Evolutionary conservation across 495 filamentous ascomycete species (phyloP).

Genomic region (Xylaria curta): DNA sequence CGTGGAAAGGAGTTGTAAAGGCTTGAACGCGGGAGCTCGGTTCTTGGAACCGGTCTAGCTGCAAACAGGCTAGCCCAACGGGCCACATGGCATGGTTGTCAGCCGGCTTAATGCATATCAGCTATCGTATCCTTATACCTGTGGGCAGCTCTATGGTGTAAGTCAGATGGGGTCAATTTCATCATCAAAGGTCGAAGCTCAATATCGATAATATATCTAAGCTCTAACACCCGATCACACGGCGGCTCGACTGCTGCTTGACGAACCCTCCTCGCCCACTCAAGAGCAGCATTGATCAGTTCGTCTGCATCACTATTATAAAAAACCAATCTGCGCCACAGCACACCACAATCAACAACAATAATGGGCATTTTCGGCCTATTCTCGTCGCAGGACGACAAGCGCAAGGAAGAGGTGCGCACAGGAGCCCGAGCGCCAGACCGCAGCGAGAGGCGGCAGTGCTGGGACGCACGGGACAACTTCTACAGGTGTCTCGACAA

Average conservation of each 20-base stretch:
- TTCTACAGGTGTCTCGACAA: slow-evolving; percentile 88
- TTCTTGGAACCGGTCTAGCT: slow-evolving; percentile 8
- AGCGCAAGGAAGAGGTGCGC: slow-evolving; percentile 59
- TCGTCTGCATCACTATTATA: neutral
- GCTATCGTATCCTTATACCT: slow-evolving; percentile 1
- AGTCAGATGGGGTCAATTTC: neutral
- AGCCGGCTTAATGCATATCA: slow-evolving; percentile 1
- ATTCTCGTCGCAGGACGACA: slow-evolving; percentile 51
- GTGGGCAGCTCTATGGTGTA: neutral
- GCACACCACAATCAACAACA: neutral
- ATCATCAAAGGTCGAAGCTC: slow-evolving; percentile 9
- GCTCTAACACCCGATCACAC: neutral
- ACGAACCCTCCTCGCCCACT: neutral
- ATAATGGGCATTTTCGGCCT: slow-evolving; percentile 55
- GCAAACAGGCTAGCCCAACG: neutral
- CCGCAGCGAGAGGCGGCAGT: slow-evolving; percentile 74
- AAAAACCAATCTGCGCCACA: neutral
- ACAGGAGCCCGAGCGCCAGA: slow-evolving; percentile 75
- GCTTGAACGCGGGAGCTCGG: neutral
- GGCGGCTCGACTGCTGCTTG: neutral
- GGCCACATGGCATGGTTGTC: neutral
- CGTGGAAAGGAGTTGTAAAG: slow-evolving; percentile 21
- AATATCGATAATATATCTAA: neutral
- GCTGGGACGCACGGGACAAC: slow-evolving; percentile 84
- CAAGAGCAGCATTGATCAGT: neutral